Percentiles rank a stretch among this genome's conserved stretches.
Conservation (phyloP, 371 early-diverging fungal species). For the Apophysomyces ossiformis region DNA sequence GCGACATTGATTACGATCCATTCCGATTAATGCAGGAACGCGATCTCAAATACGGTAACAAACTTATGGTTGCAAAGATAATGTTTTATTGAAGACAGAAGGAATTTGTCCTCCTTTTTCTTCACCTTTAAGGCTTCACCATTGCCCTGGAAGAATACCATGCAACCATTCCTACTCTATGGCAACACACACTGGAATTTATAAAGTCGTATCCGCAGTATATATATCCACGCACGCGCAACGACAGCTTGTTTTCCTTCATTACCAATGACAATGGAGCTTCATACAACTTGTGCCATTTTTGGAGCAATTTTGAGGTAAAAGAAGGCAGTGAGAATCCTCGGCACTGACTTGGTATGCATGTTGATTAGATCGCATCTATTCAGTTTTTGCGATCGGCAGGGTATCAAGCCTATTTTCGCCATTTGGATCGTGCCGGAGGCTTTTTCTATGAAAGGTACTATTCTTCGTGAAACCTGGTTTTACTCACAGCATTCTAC, state of each 20-base stretch:
- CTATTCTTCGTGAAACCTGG: background rate
- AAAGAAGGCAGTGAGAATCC: background rate
- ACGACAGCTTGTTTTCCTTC: constrained; percentile 40
- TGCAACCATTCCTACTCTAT: constrained; percentile 86
- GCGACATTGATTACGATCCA: constrained; percentile 92
- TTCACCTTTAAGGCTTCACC: constrained; percentile 61
- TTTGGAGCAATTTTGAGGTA: constrained; percentile 63
- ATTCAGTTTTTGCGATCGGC: constrained; percentile 67
- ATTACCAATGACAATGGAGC: constrained; percentile 46
- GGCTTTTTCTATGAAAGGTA: constrained; percentile 75
- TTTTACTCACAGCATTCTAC: constrained; percentile 21
- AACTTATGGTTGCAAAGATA: background rate
- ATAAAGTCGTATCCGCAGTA: constrained; percentile 50
- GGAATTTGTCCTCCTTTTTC: constrained; percentile 23
- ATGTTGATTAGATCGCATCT: constrained; percentile 22
- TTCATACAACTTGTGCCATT: constrained; percentile 71
- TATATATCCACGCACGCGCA: constrained; percentile 49
- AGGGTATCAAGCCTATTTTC: constrained; percentile 79
- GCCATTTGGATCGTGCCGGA: constrained; percentile 76
- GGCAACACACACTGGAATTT: constrained; percentile 72
- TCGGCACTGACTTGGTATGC: background rate
- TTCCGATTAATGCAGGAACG: constrained; percentile 83
- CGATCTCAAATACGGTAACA: constrained; percentile 77
- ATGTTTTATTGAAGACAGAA: background rate
- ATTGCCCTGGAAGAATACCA: constrained; percentile 82